Evolutionary conservation across 129 eudicot genomes (phyloP).

Genomic region (Helianthus tuberosus): DNA sequence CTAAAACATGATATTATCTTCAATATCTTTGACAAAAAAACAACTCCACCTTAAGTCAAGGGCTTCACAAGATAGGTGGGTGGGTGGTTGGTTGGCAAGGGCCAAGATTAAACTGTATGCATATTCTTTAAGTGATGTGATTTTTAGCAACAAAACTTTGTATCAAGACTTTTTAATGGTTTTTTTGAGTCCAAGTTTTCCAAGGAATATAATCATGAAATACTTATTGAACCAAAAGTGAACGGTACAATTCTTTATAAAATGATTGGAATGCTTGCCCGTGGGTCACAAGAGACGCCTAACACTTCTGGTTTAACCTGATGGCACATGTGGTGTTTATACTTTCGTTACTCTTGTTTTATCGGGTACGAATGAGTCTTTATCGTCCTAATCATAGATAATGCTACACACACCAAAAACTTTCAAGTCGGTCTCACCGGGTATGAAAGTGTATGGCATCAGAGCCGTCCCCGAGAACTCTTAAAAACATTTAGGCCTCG

Average conservation of each 20-base stretch:
- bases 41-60: not conserved
- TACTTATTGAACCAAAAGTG: not conserved
- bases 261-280: no score
- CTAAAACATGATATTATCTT: slow-evolving; percentile 12
- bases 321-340: no score
- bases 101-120: not conserved
- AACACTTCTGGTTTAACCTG: no score
- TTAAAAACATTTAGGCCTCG: no score
- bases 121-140: not conserved
- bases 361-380: no score
- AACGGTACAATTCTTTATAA: not conserved
- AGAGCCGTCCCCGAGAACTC: no score
- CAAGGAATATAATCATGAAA: not conserved
- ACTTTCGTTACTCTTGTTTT: not conserved
- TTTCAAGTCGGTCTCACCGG: no score
- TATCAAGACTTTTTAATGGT: not conserved
- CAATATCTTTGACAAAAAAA: slow-evolving; percentile 7
- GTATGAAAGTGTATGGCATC: no score
- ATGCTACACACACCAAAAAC: no score
- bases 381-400: no score
- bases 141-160: not conserved
- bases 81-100: not conserved
- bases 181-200: not conserved
- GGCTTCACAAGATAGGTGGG: not conserved
- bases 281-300: no score